phyloP scores from a whole-genome alignment of 2,329 filamentous ascomycete genomes.

The Scedosporium minutisporum region DNA sequence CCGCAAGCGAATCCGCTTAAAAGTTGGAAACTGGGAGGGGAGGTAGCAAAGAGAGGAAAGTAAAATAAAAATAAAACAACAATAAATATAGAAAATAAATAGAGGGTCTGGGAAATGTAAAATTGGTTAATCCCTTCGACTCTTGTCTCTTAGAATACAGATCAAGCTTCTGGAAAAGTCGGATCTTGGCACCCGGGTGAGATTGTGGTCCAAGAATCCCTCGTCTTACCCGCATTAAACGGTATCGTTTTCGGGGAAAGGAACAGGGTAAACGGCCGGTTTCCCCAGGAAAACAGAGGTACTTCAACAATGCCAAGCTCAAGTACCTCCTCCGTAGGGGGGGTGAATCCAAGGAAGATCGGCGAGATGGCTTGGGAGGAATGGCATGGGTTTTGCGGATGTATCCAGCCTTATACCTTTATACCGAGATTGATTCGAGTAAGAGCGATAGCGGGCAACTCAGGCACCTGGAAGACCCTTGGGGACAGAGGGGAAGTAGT shows the following conservation, averaged over 20 bases:
- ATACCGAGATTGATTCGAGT: background rate
- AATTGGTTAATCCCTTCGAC: background rate
- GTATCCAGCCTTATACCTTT: background rate
- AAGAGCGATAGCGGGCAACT: conserved; percentile 1
- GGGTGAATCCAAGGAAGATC: background rate
- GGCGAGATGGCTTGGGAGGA: background rate
- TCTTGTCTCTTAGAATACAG: background rate
- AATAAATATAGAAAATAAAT: too few relatives aligned
- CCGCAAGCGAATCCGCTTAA: background rate
- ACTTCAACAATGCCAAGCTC: background rate
- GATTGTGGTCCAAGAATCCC: background rate
- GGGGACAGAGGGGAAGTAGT: conserved; percentile 78
- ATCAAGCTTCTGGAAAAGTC: background rate
- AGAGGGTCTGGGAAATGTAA: too few relatives aligned
- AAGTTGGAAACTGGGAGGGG: background rate
- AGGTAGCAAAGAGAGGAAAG: background rate
- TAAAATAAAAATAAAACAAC: background rate
- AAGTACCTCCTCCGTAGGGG: background rate
- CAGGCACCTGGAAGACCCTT: conserved; percentile 39
- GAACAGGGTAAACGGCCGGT: background rate
- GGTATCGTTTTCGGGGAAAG: background rate
- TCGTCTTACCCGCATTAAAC: conserved; percentile 1
- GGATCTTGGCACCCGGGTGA: background rate
- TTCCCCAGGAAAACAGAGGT: background rate
- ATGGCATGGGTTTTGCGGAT: background rate